These are phyloP conservation scores for Manihot esculenta DNA, from an alignment of 441 rosid species.

Conservation along the genomic window DNA sequence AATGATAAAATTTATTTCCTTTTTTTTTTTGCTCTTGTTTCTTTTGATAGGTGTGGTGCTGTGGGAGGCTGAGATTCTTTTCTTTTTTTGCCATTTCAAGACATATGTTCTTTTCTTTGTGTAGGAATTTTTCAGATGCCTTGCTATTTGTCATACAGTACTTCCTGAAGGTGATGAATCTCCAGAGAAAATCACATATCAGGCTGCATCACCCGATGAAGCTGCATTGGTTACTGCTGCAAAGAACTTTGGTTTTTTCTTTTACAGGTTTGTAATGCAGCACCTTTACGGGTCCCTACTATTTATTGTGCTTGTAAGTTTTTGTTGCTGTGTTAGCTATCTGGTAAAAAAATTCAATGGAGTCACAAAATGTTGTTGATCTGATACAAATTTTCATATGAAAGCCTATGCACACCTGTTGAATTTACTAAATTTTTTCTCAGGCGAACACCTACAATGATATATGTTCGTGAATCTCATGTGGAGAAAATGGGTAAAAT, in stretches of 20 bases:
- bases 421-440: constrained; percentile 23
- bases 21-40: background rate
- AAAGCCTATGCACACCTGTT: constrained; percentile 15
- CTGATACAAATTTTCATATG: constrained; percentile 3
- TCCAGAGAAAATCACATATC: constrained; percentile 89
- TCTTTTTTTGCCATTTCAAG: background rate
- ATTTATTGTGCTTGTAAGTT: background rate
- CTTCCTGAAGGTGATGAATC: constrained; percentile 99
- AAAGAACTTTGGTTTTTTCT: constrained; percentile 98
- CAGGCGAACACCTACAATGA: constrained; percentile 98
- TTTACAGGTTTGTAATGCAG: constrained; percentile 56
- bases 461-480: constrained; percentile 95
- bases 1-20: background rate
- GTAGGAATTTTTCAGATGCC: constrained; percentile 93
- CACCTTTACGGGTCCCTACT: background rate
- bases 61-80: background rate
- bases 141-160: constrained; percentile 98
- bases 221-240: constrained; percentile 99
- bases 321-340: constrained; percentile 2
- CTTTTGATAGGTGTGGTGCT: background rate
- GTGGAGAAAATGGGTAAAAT: constrained; percentile 88
- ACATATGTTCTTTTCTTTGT: constrained; percentile 13
- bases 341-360: background rate
- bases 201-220: constrained; percentile 99
- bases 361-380: background rate